phyloP scores from a whole-genome alignment of 2,329 filamentous ascomycete species.

The Hymenoscyphus fructigenus region DNA sequence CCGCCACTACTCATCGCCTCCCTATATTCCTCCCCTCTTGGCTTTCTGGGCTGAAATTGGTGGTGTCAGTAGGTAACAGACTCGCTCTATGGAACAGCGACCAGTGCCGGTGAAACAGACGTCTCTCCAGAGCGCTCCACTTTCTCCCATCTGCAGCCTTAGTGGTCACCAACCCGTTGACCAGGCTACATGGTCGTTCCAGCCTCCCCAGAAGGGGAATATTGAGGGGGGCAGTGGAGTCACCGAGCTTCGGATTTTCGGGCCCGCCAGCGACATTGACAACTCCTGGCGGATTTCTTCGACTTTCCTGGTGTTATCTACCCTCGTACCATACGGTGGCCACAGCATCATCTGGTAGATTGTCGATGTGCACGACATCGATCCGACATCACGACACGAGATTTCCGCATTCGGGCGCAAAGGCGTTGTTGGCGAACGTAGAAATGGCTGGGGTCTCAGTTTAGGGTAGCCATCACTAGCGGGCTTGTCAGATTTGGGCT shows the following conservation, averaged over 20 bases:
- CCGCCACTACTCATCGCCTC: too few species aligned
- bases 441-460: neutral
- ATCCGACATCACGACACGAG: too few species aligned
- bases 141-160: neutral
- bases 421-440: neutral
- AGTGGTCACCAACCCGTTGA: slow-evolving; percentile 2
- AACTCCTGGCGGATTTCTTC: neutral
- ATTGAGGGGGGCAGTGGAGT: neutral
- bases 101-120: slow-evolving; percentile 1
- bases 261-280: neutral
- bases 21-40: neutral
- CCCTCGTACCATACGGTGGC: neutral
- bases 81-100: too few species aligned
- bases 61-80: neutral
- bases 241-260: neutral
- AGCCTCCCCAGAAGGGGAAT: too few species aligned
- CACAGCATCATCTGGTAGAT: neutral
- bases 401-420: neutral
- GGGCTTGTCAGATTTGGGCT: neutral
- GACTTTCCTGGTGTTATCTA: neutral
- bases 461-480: neutral
- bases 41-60: neutral
- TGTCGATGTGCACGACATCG: neutral
- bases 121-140: neutral
- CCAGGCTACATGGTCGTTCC: neutral